Percentiles rank a stretch among this genome's conserved stretches.
These are phyloP conservation scores for Pleurotus cornucopiae DNA, from an alignment of 768 basidiomycete species.

Conservation along the genomic window DNA sequence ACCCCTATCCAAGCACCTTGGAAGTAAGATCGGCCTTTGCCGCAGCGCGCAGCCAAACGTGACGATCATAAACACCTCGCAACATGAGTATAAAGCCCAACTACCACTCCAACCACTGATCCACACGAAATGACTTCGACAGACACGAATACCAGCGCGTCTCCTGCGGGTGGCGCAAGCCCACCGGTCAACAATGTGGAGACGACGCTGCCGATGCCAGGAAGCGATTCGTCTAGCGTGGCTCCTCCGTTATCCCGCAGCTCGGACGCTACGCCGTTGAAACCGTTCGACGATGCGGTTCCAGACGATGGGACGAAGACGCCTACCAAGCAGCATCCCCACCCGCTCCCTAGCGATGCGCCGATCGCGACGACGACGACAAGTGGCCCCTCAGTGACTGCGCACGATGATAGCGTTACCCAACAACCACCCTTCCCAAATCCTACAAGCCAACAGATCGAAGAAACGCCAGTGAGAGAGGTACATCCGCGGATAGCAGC, in stretches of 20 bases:
- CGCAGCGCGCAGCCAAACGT: neutral
- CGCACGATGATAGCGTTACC: neutral
- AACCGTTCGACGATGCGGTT: neutral
- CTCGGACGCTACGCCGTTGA: neutral
- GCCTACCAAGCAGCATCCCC: neutral
- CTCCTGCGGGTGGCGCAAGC: neutral
- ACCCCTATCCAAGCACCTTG: too few species aligned
- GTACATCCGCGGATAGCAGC: slow-evolving; percentile 46
- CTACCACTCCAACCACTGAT: neutral
- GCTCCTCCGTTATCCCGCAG: neutral
- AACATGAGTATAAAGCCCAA: neutral
- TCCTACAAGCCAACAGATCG: slow-evolving; percentile 7
- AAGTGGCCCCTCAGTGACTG: neutral
- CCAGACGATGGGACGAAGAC: neutral
- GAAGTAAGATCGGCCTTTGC: neutral
- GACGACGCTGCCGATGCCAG: neutral
- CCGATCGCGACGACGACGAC: neutral
- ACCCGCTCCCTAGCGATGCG: neutral
- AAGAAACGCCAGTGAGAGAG: slow-evolving; percentile 17
- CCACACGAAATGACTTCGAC: neutral
- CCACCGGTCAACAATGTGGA: neutral
- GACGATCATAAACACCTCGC: neutral
- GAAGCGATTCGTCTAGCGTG: neutral
- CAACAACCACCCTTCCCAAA: neutral
- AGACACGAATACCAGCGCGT: neutral